Conservation (phyloP, 2,329 filamentous ascomycete genomes). For the Talaromyces sp. region DNA sequence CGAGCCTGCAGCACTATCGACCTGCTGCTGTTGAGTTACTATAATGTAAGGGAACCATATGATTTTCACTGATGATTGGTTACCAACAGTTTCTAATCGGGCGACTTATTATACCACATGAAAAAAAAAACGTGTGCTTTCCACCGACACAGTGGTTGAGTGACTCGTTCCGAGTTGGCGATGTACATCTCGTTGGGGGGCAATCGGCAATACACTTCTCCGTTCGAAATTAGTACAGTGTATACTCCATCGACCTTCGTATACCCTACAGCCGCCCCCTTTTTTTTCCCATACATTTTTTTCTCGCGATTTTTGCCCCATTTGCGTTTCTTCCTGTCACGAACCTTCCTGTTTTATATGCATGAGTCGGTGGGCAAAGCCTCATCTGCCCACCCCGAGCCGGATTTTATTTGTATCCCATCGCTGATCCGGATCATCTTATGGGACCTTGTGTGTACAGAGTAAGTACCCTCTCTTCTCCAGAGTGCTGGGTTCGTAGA, state of each 20-base stretch:
- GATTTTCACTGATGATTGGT: conserved; percentile 1
- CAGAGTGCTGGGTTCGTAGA: conserved; percentile 11
- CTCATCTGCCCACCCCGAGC: background rate
- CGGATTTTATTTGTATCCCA: conserved; percentile 3
- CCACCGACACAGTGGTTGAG: conserved; percentile 1
- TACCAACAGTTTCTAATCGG: background rate
- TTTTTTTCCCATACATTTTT: too few relatives aligned
- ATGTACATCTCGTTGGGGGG: background rate
- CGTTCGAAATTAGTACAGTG: background rate
- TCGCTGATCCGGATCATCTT: conserved; percentile 12
- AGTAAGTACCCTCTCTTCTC: too few relatives aligned
- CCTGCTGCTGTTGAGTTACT: background rate
- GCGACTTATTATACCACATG: conserved; percentile 5
- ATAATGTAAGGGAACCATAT: background rate
- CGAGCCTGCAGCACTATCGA: background rate
- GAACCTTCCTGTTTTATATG: too few relatives aligned
- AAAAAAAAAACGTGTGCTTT: conserved; percentile 18
- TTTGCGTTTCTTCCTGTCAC: too few relatives aligned
- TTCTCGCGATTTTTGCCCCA: too few relatives aligned
- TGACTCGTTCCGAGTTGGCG: conserved; percentile 13
- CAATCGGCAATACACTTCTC: background rate
- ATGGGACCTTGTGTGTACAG: background rate
- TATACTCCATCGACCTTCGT: background rate
- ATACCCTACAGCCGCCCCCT: too few relatives aligned
- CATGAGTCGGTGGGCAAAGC: too few relatives aligned